These are phyloP conservation scores for Malus sylvestris DNA, from an alignment of 306 rosid species.

Conservation along the genomic window DNA sequence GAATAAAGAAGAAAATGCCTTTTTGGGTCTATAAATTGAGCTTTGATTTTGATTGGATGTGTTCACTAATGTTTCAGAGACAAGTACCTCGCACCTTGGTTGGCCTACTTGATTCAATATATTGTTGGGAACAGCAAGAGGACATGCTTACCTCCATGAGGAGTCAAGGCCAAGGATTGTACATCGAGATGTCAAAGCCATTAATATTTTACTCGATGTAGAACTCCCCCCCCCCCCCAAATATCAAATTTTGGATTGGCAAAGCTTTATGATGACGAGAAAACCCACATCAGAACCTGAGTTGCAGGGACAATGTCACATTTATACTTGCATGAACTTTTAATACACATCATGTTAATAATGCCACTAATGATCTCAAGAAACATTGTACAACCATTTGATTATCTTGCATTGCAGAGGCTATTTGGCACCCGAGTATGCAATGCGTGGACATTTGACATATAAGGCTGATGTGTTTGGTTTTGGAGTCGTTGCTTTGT, in stretches of 20 bases:
- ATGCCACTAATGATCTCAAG: neutral
- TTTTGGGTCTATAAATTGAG: no score
- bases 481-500: conserved; percentile 15
- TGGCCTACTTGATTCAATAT: no score
- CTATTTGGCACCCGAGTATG: conserved; percentile 20
- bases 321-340: no score
- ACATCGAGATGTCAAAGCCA: neutral
- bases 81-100: no score
- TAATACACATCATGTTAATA: neutral
- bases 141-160: no score
- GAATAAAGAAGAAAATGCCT: no score
- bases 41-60: no score
- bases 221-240: conserved; percentile 10
- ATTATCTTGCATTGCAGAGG: conserved; percentile 14
- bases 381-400: neutral
- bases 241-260: conserved; percentile 35
- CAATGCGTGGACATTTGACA: conserved; percentile 12
- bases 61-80: no score
- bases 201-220: conserved; percentile 26
- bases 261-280: conserved; percentile 23
- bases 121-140: no score
- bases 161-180: no score
- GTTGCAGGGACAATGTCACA: conserved; percentile 30
- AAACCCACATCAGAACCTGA: conserved; percentile 31
- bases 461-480: conserved; percentile 14